phyloP scores from a whole-genome alignment of 2,329 filamentous ascomycete genomes.

The Tricladium varicosporioides region DNA sequence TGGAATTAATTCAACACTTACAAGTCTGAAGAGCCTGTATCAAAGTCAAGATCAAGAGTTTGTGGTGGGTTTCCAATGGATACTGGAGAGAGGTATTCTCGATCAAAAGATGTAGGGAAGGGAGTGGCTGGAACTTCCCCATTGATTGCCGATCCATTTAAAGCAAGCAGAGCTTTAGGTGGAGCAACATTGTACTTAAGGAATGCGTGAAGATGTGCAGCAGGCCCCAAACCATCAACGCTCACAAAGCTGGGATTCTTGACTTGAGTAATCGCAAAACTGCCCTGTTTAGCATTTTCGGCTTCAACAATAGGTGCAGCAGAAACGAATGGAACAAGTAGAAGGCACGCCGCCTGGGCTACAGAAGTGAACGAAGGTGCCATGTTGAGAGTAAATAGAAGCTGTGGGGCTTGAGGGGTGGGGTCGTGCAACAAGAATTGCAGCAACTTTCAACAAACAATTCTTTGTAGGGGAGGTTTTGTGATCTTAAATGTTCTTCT shows the following conservation, averaged over 20 bases:
- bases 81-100: constrained; percentile 17
- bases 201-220: constrained; percentile 1
- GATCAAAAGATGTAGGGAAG: constrained; percentile 10
- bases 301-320: neutral
- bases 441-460: neutral
- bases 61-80: constrained; percentile 20
- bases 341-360: neutral
- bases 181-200: constrained; percentile 7
- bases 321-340: constrained; percentile 2
- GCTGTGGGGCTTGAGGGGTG: constrained; percentile 1
- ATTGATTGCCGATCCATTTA: neutral
- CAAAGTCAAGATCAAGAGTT: constrained; percentile 17
- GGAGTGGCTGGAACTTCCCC: constrained; percentile 5
- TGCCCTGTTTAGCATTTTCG: neutral
- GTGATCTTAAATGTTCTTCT: neutral
- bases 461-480: neutral
- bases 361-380: neutral
- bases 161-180: neutral
- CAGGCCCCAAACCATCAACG: neutral
- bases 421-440: neutral
- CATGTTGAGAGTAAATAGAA: constrained; percentile 1
- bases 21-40: constrained; percentile 24
- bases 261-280: constrained; percentile 2
- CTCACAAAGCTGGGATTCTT: constrained; percentile 1
- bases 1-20: neutral